Percentiles rank a stretch among this genome's conserved stretches.
Conservation (phyloP, 768 basidiomycete genomes). For the Agaricus blazei region DNA sequence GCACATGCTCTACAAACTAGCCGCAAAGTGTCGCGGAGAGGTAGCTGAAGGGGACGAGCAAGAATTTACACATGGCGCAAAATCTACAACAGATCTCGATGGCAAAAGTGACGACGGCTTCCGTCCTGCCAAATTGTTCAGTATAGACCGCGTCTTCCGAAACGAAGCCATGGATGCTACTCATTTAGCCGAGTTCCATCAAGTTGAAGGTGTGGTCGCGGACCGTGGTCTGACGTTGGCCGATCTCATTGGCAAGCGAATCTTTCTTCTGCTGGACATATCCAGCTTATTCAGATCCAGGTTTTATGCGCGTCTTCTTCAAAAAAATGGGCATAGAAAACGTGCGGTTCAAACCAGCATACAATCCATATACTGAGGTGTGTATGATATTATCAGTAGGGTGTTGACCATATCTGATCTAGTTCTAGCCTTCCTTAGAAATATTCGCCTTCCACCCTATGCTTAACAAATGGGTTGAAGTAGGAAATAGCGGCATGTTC, state of each 20-base stretch:
- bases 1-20: slow-evolving; percentile 90
- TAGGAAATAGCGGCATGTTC: slow-evolving; percentile 99
- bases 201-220: slow-evolving; percentile 99
- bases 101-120: slow-evolving; percentile 59
- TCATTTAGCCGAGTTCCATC: slow-evolving; percentile 98
- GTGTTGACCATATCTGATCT: background rate
- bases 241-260: slow-evolving; percentile 81
- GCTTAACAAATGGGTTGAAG: slow-evolving; percentile 93
- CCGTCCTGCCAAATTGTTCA: slow-evolving; percentile 90
- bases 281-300: slow-evolving; percentile 29
- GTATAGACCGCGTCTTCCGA: slow-evolving; percentile 96
- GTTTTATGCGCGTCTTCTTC: slow-evolving; percentile 99
- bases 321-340: slow-evolving; percentile 94
- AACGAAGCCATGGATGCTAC: slow-evolving; percentile 99
- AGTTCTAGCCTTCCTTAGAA: slow-evolving; percentile 81
- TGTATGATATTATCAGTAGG: slow-evolving; percentile 28
- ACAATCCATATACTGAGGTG: slow-evolving; percentile 97
- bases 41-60: slow-evolving; percentile 33
- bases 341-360: slow-evolving; percentile 96
- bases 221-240: slow-evolving; percentile 90
- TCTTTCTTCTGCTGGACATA: background rate
- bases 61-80: slow-evolving; percentile 35
- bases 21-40: slow-evolving; percentile 75
- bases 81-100: slow-evolving; percentile 21
- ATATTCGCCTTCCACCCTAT: slow-evolving; percentile 98